Evolutionary conservation across 2,329 filamentous ascomycete genomes (phyloP), one percentile per base, ranked within the genome.

Genomic region (Trichoderma simmonsii): DNA sequence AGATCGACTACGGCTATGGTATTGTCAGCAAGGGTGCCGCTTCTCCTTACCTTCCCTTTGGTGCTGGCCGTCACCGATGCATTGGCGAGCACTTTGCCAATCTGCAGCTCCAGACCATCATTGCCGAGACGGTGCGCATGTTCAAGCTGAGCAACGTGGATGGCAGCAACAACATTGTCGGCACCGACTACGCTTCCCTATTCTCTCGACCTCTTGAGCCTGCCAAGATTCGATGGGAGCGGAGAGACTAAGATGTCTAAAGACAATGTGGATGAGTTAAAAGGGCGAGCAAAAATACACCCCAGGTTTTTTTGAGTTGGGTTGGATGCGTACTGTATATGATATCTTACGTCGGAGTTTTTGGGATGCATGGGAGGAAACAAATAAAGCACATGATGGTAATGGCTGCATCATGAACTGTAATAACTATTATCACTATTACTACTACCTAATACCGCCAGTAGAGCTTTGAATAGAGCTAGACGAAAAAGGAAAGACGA

Each of bases 1-100:
- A 93, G 83, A 88, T 95, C 73, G 95, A 98, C 81, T 98, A 98
- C 80, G 95, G 95, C 39, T 98, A 97, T 82, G 95, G 95, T 73
- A 86, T 97, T 65, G 92, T 98, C 76, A 95, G 90, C 86, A 97
- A 98, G 86, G 95, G 95, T 71, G 91, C 93, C 15, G 90, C 89
- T 73, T 97, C 93, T 67, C 95, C 95, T 0, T 98, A 98, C 81
- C 89, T 98, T 62, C 95, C 95, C 2, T 98, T 98, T 79, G 95
- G 95, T 72, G 95, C 95, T 34, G 95, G 95, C 56, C 88, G 95
- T 76, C 95, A 98, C 83, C 88, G 95, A 75, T 98, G 95, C 83
- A 98, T 98, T 79, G 95, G 95, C 75, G 95, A 98, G 86, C 94
- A 97, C 79, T 98, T 98, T 81, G 95, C 95, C 76, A 97, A 97